phyloP scores from a whole-genome alignment of 345 rosid genomes.

The Eucalyptus sp. region DNA sequence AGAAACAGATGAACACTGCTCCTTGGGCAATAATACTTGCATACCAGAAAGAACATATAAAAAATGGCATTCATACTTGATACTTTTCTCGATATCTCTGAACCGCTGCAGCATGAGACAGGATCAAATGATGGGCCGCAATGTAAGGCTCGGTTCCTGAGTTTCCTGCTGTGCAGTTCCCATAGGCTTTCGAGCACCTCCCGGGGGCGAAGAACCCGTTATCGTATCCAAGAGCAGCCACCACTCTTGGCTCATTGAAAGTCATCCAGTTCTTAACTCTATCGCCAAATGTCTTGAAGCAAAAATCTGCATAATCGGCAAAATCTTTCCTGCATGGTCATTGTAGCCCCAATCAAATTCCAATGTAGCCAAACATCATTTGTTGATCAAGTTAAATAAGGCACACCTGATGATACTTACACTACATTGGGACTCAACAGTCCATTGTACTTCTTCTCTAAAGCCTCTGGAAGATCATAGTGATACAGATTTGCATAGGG shows the following conservation, averaged over 20 bases:
- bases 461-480: constrained; percentile 81
- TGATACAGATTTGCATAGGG: constrained; percentile 90
- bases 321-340: constrained; percentile 56
- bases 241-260: constrained; percentile 86
- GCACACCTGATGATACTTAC: constrained; percentile 23
- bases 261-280: constrained; percentile 98
- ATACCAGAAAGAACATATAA: not conserved
- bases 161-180: constrained; percentile 74
- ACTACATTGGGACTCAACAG: constrained; percentile 56
- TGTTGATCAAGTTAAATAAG: not conserved
- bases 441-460: constrained; percentile 73
- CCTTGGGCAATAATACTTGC: not conserved
- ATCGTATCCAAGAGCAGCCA: constrained; percentile 88
- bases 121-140: constrained; percentile 74
- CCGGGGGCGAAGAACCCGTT: constrained; percentile 79
- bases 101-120: constrained; percentile 76
- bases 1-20: not conserved
- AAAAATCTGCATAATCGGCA: constrained; percentile 83
- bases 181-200: constrained; percentile 77
- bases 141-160: constrained; percentile 91
- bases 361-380: not conserved
- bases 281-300: constrained; percentile 80
- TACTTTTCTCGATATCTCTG: constrained; percentile 80
- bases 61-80: constrained; percentile 23
- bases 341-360: not conserved